These are phyloP conservation scores for Penicillium silybi DNA, from an alignment of 495 filamentous ascomycete species.

Conservation along the genomic window DNA sequence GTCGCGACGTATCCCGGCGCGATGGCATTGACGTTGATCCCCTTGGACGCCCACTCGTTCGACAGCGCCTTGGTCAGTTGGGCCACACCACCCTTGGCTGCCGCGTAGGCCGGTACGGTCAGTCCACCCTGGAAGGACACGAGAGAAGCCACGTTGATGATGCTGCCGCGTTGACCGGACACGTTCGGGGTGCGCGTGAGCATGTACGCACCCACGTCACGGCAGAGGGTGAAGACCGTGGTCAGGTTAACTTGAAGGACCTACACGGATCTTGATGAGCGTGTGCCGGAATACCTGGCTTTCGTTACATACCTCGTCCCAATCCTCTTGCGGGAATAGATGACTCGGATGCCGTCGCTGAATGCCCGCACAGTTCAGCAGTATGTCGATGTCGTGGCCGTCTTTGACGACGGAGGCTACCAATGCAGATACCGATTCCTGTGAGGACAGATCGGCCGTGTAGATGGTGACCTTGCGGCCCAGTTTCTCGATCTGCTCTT, in stretches of 20 bases:
- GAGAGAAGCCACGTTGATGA: conserved; percentile 78
- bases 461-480: conserved; percentile 67
- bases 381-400: conserved; percentile 59
- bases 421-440: conserved; percentile 52
- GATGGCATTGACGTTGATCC: conserved; percentile 70
- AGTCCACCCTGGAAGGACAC: conserved; percentile 81
- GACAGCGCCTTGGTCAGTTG: conserved; percentile 77
- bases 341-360: conserved; percentile 70
- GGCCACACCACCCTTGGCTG: conserved; percentile 73
- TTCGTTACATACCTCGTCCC: conserved; percentile 50
- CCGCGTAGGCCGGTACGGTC: conserved; percentile 79
- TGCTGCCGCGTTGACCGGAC: conserved; percentile 54
- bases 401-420: conserved; percentile 58
- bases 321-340: conserved; percentile 68
- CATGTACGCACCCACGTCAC: conserved; percentile 78
- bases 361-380: conserved; percentile 84
- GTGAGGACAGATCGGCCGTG: conserved; percentile 64
- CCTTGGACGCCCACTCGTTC: conserved; percentile 75
- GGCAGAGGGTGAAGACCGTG: conserved; percentile 71
- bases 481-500: conserved; percentile 55
- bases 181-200: conserved; percentile 47
- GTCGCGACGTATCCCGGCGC: conserved; percentile 76
- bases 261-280: conserved; percentile 12
- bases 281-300: background rate
- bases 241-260: conserved; percentile 81